Conservation (phyloP, 2,329 filamentous ascomycete genomes). For the Lachnellula cervina region DNA sequence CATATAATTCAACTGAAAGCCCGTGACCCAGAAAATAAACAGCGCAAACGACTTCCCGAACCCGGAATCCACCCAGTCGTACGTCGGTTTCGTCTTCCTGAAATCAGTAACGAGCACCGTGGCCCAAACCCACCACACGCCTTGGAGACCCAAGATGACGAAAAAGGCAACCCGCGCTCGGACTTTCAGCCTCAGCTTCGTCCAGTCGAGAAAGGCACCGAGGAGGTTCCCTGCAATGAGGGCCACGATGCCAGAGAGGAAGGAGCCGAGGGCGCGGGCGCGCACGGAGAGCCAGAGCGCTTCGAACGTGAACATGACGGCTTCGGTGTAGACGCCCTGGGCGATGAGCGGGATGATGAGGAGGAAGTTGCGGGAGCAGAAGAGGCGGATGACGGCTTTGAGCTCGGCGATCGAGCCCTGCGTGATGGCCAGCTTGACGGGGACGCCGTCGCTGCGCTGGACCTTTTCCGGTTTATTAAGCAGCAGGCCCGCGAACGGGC, state of each 20-base stretch:
- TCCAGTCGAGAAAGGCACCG: conserved; percentile 37
- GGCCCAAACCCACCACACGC: conserved; percentile 69
- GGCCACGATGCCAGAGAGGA: conserved; percentile 64
- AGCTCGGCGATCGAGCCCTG: conserved; percentile 55
- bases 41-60: conserved; percentile 64
- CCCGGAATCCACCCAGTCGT: conserved; percentile 59
- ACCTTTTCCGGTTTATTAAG: conserved; percentile 58
- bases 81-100: conserved; percentile 49
- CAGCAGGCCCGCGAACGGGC: conserved; percentile 59
- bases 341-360: conserved; percentile 64
- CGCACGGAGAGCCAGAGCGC: conserved; percentile 66
- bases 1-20: conserved; percentile 71
- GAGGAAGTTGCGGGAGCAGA: conserved; percentile 57
- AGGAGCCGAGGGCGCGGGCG: conserved; percentile 63
- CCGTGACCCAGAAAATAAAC: conserved; percentile 61
- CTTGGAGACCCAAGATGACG: conserved; percentile 44
- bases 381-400: conserved; percentile 52
- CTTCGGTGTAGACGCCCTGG: conserved; percentile 66
- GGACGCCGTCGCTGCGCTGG: conserved; percentile 59
- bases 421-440: conserved; percentile 54
- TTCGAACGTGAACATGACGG: conserved; percentile 68
- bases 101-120: conserved; percentile 61
- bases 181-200: conserved; percentile 19
- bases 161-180: conserved; percentile 25
- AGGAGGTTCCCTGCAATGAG: conserved; percentile 61